phyloP scores from a whole-genome alignment of 352 stramenopile species.

The Thalassiosira hispida region DNA sequence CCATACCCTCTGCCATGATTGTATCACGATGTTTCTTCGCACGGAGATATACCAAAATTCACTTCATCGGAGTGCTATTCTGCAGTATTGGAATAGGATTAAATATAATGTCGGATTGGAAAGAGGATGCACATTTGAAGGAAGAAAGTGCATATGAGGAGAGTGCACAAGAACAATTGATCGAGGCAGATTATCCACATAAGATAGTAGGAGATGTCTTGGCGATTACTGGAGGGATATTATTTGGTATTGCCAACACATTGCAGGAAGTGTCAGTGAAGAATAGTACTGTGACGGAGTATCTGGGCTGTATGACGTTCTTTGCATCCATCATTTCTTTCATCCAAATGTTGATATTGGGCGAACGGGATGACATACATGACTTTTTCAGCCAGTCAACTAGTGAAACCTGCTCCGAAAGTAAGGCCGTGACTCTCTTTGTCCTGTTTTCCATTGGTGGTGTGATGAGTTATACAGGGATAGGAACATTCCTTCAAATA shows the following conservation, averaged over 20 bases:
- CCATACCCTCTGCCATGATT: slow-evolving; percentile 96
- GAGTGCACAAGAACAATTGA: slow-evolving; percentile 74
- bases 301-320: slow-evolving; percentile 89
- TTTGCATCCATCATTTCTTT: slow-evolving; percentile 91
- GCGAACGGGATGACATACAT: slow-evolving; percentile 82
- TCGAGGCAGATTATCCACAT: slow-evolving; percentile 62
- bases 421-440: slow-evolving; percentile 28
- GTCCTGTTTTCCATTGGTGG: slow-evolving; percentile 24
- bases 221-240: slow-evolving; percentile 68
- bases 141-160: slow-evolving; percentile 71
- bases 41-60: slow-evolving; percentile 62
- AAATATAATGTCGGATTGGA: slow-evolving; percentile 93
- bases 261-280: slow-evolving; percentile 69
- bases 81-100: slow-evolving; percentile 91
- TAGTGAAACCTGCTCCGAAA: slow-evolving; percentile 39
- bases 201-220: slow-evolving; percentile 71
- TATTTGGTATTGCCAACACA: slow-evolving; percentile 79
- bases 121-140: slow-evolving; percentile 68
- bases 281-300: slow-evolving; percentile 83
- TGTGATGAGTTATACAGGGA: slow-evolving; percentile 41
- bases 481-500: slow-evolving; percentile 42
- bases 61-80: slow-evolving; percentile 88
- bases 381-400: slow-evolving; percentile 48
- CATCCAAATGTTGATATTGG: slow-evolving; percentile 87
- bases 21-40: slow-evolving; percentile 90